phyloP scores from a whole-genome alignment of 2,329 filamentous ascomycete species.

The Aspergillus clavatus region DNA sequence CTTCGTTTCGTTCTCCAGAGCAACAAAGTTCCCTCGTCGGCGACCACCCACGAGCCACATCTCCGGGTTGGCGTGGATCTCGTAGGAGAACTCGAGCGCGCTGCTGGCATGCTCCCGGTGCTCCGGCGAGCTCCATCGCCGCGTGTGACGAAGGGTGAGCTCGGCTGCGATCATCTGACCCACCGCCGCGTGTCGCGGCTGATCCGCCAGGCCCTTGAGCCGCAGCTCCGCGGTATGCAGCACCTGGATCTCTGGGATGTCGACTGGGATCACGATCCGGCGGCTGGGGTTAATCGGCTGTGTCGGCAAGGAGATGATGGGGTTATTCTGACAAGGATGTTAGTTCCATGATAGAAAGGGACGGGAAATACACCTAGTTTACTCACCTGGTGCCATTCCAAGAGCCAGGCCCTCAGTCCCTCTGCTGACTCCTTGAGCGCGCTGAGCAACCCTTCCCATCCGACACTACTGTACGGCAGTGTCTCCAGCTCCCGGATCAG shows the following conservation, averaged over 20 bases:
- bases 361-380: not conserved
- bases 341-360: constrained; percentile 7
- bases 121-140: constrained; percentile 46
- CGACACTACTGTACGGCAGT: constrained; percentile 48
- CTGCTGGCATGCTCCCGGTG: constrained; percentile 33
- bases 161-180: constrained; percentile 47
- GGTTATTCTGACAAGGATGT: constrained; percentile 28
- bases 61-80: constrained; percentile 68
- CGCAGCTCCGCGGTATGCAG: constrained; percentile 64
- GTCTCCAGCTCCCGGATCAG: constrained; percentile 51
- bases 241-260: constrained; percentile 76
- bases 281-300: constrained; percentile 42
- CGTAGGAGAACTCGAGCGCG: constrained; percentile 73
- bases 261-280: constrained; percentile 81
- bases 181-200: constrained; percentile 38
- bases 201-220: constrained; percentile 26
- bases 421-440: constrained; percentile 45
- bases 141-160: constrained; percentile 50
- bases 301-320: constrained; percentile 28
- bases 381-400: constrained; percentile 54
- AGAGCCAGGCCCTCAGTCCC: constrained; percentile 49
- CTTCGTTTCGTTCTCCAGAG: constrained; percentile 42
- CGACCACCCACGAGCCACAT: constrained; percentile 82
- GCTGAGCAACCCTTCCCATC: constrained; percentile 51
- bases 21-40: constrained; percentile 68